These are phyloP conservation scores for Chrysanthemum lavandulifolium DNA, from an alignment of 129 eudicot genomes.

Conservation along the genomic window DNA sequence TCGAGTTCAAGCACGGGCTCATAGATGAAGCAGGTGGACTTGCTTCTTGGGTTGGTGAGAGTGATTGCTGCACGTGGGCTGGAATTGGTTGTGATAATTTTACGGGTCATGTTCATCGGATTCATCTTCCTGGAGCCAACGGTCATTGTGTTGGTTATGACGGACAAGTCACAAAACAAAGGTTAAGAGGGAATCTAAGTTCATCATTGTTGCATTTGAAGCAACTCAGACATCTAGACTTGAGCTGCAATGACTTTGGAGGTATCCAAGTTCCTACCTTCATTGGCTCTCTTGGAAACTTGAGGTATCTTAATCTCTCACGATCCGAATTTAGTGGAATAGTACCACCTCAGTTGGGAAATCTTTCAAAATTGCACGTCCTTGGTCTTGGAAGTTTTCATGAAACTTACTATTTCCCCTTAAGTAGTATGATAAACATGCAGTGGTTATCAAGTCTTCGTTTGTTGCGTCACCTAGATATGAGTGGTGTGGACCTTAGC, in stretches of 20 bases:
- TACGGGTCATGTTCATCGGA: conserved; percentile 33
- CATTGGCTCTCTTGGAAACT: conserved; percentile 20
- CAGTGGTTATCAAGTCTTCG: conserved; percentile 38
- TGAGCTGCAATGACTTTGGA: conserved; percentile 20
- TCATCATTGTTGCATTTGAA: not conserved
- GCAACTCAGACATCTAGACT: conserved; percentile 9
- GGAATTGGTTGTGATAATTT: conserved; percentile 28
- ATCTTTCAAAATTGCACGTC: conserved; percentile 30
- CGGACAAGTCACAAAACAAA: not conserved
- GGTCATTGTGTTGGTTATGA: not conserved
- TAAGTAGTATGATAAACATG: not conserved
- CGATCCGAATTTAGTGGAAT: conserved; percentile 14
- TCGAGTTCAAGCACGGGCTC: conserved; percentile 17
- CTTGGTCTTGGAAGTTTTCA: conserved; percentile 14
- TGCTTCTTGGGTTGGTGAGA: conserved; percentile 19
- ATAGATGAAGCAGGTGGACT: conserved; percentile 11
- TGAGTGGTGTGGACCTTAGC: conserved; percentile 32
- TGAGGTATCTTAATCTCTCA: conserved; percentile 28
- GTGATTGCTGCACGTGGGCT: conserved; percentile 17
- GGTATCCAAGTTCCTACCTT: conserved; percentile 23
- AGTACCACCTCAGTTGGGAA: conserved; percentile 39
- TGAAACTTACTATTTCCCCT: not conserved
- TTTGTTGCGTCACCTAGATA: conserved; percentile 29
- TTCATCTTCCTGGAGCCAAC: conserved; percentile 26
- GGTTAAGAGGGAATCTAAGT: not conserved